phyloP scores from a whole-genome alignment of 169 alveolate species.

The Hammondia hammondi region DNA sequence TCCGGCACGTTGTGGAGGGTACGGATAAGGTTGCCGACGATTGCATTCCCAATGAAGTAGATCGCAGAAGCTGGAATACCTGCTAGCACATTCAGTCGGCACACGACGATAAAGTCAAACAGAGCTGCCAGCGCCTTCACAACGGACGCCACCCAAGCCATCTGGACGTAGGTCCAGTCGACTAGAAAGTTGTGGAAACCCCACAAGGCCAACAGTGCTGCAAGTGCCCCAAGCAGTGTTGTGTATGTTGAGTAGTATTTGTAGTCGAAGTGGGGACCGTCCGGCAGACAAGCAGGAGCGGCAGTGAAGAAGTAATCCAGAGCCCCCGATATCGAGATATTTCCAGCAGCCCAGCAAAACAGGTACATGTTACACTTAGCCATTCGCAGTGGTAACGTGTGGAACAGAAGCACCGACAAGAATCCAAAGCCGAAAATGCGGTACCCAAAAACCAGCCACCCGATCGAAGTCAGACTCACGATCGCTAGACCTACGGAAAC shows the following conservation, averaged over 20 bases:
- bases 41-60: constrained; percentile 63
- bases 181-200: constrained; percentile 31
- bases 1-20: constrained; percentile 58
- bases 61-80: constrained; percentile 61
- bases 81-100: constrained; percentile 35
- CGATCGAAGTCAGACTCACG: background rate
- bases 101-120: constrained; percentile 50
- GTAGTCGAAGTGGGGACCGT: constrained; percentile 67
- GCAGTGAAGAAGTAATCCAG: constrained; percentile 58
- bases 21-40: constrained; percentile 37
- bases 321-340: constrained; percentile 56
- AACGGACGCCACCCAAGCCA: constrained; percentile 47
- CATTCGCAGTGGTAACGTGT: background rate
- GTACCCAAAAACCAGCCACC: background rate
- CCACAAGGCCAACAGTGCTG: constrained; percentile 4
- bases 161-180: constrained; percentile 43
- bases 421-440: background rate
- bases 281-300: constrained; percentile 55
- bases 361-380: constrained; percentile 28
- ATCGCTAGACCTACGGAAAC: constrained; percentile 16
- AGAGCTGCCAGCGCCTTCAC: constrained; percentile 55
- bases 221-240: constrained; percentile 39
- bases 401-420: background rate
- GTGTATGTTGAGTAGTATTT: constrained; percentile 67
- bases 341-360: background rate